Evolutionary conservation across 1,284 basidiomycete genomes (phyloP).

Genomic region (Papiliotrema laurentii): DNA sequence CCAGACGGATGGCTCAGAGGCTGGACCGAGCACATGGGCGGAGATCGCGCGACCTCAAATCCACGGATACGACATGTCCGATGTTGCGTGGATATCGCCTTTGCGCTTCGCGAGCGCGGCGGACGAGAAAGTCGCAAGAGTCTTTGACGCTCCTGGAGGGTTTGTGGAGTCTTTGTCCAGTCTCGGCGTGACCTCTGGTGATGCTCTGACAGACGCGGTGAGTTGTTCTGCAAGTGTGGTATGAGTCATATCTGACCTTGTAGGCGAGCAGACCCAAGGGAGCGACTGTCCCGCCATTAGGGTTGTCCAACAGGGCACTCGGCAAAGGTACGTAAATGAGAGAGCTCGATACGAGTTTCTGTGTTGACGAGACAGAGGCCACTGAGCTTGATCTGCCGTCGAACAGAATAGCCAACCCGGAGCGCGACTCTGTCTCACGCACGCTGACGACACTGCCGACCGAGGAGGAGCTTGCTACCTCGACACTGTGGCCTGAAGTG

Average conservation of each 20-base stretch:
- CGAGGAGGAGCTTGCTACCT: constrained; percentile 63
- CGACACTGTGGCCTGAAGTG: constrained; percentile 92
- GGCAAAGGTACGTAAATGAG: constrained; percentile 63
- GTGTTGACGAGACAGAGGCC: constrained; percentile 9
- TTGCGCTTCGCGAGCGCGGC: constrained; percentile 78
- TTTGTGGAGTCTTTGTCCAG: constrained; percentile 63
- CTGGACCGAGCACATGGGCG: constrained; percentile 58
- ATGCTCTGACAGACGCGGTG: constrained; percentile 13
- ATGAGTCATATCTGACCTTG: not conserved
- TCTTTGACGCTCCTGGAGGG: constrained; percentile 78
- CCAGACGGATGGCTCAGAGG: constrained; percentile 12
- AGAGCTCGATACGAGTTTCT: not conserved
- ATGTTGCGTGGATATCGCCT: constrained; percentile 67
- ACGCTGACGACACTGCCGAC: constrained; percentile 49
- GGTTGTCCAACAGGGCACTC: constrained; percentile 68
- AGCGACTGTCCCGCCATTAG: constrained; percentile 70
- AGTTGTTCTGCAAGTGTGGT: not conserved
- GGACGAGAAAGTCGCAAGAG: constrained; percentile 85
- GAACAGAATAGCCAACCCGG: constrained; percentile 32
- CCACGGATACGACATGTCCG: constrained; percentile 89
- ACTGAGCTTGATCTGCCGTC: constrained; percentile 22
- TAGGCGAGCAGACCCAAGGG: constrained; percentile 45
- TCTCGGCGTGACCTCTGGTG: constrained; percentile 38
- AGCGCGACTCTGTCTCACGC: constrained; percentile 43
- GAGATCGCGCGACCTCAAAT: constrained; percentile 86